Base-by-base conservation (phyloP, 176 grass and related monocot genomes). In the Chloris gayana region DNA sequence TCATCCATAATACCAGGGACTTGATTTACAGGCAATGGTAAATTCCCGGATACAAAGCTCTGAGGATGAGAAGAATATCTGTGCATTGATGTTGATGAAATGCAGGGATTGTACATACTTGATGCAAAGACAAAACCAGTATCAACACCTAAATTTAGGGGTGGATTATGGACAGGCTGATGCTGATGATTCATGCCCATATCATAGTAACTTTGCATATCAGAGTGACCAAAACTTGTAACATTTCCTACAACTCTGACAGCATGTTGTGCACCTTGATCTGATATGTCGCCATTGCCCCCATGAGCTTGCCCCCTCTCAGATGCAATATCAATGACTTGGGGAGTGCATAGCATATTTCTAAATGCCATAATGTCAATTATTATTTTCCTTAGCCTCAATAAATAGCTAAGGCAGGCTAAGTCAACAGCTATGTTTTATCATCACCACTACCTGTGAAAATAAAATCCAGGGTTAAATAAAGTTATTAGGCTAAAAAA, bases 321-420 rank as follows among this genome's bases (percentile, higher is more conserved):
- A 67, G 86, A 74, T 79, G 85, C 80, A 65, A 92, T 79, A 83
- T 88, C 75, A 83, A 88, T 70, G 46, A 92, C 80, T 83, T 89
- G 86, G 76, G 83, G 75, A 80, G 65, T 66, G 75, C 75, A 92
- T 42, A 80, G 33, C 82, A 72, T 80, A 54, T 89, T 82, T 88
- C 83, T 85, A 46, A 88, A 85, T 83, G 86, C 86, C 90, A 92
- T 92, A 79, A 76, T 24, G 17, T 64, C 54, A 92, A 83, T 75
- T 82, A 78, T 72, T 87, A 67, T 81, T 74, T 78, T 49, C 61
- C 83, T 85, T 86, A 67, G 83, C 78, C 82, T 77, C 58, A 72
- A 60, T 21, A 81, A 85, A 82, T 70, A 89, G 71, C 88, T 38
- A 77, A 70, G 70, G 78, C 82, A 81, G 75, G 73, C 78, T 82